Evolutionary conservation across 768 basidiomycete genomes (phyloP).

Genomic region (Pleurotus eryngii): DNA sequence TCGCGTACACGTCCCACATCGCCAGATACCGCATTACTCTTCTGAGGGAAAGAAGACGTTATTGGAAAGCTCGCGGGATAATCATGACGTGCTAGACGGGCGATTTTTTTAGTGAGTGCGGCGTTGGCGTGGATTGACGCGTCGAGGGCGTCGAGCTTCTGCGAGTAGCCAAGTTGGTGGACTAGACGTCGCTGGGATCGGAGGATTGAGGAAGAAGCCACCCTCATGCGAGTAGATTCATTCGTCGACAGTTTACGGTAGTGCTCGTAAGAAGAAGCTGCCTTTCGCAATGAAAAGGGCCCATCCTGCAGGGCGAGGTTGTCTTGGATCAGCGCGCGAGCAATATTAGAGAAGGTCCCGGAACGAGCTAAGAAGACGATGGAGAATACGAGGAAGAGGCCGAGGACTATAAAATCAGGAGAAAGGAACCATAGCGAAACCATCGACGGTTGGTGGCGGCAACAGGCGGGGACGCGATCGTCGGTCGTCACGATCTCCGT

Average conservation of each 20-base stretch:
- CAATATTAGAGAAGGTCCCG: too few species aligned
- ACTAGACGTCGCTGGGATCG: slow-evolving; percentile 47
- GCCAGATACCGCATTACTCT: not conserved
- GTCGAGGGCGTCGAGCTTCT: slow-evolving; percentile 45
- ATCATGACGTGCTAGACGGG: slow-evolving; percentile 29
- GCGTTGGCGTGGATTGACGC: slow-evolving; percentile 38
- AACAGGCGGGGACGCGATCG: too few species aligned
- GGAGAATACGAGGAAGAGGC: too few species aligned
- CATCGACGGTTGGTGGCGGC: too few species aligned
- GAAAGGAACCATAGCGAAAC: too few species aligned
- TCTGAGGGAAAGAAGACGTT: slow-evolving; percentile 17
- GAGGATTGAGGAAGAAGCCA: slow-evolving; percentile 40
- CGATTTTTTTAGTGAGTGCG: slow-evolving; percentile 37
- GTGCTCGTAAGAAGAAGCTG: slow-evolving; percentile 39
- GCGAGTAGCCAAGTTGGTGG: slow-evolving; percentile 49
- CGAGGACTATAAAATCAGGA: too few species aligned
- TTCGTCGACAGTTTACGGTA: slow-evolving; percentile 38
- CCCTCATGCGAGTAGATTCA: slow-evolving; percentile 40
- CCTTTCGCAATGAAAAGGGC: slow-evolving; percentile 43
- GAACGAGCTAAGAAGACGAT: too few species aligned
- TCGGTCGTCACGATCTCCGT: too few species aligned
- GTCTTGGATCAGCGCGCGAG: too few species aligned
- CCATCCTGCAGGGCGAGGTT: slow-evolving; percentile 3
- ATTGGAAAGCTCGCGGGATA: slow-evolving; percentile 11
- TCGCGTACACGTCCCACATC: slow-evolving; percentile 43